Evolutionary conservation across 148 eudicot genomes (phyloP).

Genomic region (Rhododendron williamsianum): DNA sequence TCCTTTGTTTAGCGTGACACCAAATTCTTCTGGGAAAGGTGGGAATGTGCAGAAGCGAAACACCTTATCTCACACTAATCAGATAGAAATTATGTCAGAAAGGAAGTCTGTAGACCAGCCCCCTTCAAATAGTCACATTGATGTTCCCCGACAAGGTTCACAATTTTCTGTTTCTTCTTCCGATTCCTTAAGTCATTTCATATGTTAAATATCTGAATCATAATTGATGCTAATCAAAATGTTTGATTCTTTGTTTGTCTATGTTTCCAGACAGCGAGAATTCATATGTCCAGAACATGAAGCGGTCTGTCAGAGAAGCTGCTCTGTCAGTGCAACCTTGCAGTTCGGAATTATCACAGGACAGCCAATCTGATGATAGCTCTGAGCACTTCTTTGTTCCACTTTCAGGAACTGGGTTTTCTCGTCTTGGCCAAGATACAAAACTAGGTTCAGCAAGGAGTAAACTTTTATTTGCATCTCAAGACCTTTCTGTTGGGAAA

Average conservation of each 20-base stretch:
- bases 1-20: slow-evolving; percentile 78
- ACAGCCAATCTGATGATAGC: slow-evolving; percentile 85
- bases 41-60: slow-evolving; percentile 57
- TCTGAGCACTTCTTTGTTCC: slow-evolving; percentile 97
- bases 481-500: slow-evolving; percentile 46
- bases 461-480: slow-evolving; percentile 45
- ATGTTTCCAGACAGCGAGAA: slow-evolving; percentile 51
- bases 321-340: slow-evolving; percentile 63
- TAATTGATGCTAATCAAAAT: background rate
- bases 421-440: slow-evolving; percentile 53
- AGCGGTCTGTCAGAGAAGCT: slow-evolving; percentile 96
- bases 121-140: slow-evolving; percentile 33
- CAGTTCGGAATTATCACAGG: slow-evolving; percentile 63
- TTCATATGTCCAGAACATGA: slow-evolving; percentile 58
- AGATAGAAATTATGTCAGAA: slow-evolving; percentile 43
- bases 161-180: background rate
- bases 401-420: slow-evolving; percentile 64
- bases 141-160: slow-evolving; percentile 53
- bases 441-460: slow-evolving; percentile 40
- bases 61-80: slow-evolving; percentile 38
- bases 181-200: background rate
- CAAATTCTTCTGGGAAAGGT: slow-evolving; percentile 73
- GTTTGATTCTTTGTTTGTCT: slow-evolving; percentile 7
- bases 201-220: background rate
- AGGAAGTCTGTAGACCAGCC: slow-evolving; percentile 43